A percentile compares a stretch with the other conserved stretches of the same genome.
Conservation (phyloP, 163 green algal species). For the Botryococcus braunii region DNA sequence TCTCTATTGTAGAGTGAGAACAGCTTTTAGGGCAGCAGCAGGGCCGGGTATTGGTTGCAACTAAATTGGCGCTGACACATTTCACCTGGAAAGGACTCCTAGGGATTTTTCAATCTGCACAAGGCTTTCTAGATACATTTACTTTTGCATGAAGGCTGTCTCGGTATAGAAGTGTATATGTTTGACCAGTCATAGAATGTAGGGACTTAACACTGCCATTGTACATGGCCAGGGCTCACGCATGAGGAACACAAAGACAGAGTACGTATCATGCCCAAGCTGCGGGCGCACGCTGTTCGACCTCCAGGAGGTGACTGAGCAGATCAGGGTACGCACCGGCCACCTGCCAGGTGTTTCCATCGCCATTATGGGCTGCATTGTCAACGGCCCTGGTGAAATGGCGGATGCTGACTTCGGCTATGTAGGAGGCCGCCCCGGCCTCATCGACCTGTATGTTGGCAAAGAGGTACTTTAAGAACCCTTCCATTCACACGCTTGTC, state of each 20-base stretch:
- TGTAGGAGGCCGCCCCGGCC: constrained; percentile 89
- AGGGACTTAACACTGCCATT: no score
- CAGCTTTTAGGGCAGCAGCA: no score
- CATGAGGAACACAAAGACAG: constrained; percentile 99
- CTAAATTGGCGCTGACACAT: no score
- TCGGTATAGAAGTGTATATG: not conserved
- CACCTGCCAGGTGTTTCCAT: constrained; percentile 96
- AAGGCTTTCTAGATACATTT: no score
- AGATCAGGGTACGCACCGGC: constrained; percentile 82
- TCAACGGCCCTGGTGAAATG: constrained; percentile 98
- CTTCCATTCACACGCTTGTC: no score
- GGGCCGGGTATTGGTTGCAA: no score
- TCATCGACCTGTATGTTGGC: constrained; percentile 98
- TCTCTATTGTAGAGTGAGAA: no score
- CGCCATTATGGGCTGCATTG: constrained; percentile 95
- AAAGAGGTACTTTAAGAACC: no score
- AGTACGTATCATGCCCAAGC: constrained; percentile 96
- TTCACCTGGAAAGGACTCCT: no score
- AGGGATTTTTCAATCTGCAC: no score
- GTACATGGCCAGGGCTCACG: constrained; percentile 83
- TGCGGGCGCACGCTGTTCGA: constrained; percentile 98
- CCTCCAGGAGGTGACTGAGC: constrained; percentile 94
- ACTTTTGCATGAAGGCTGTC: no score
- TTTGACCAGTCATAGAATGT: not conserved
- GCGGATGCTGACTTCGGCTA: constrained; percentile 99